Conservation (phyloP, 2,329 filamentous ascomycete species). For the Moelleriella libera region DNA sequence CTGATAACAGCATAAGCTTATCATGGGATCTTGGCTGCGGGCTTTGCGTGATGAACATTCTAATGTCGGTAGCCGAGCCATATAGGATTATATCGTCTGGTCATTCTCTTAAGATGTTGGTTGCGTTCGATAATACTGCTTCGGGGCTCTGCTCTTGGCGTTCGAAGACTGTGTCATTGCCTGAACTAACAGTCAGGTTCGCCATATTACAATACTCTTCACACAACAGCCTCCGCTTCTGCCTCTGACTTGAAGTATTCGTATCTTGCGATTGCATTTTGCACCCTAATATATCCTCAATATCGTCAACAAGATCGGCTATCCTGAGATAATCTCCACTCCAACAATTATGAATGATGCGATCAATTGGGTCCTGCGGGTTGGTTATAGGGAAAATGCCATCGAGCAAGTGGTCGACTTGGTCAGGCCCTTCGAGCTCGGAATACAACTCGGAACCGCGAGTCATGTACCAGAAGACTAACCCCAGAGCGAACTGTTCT, state of each 20-base stretch:
- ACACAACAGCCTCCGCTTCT: not conserved
- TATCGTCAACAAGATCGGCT: slow-evolving; percentile 7
- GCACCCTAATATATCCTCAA: slow-evolving; percentile 1
- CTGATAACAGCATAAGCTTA: not conserved
- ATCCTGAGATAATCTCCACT: slow-evolving; percentile 1
- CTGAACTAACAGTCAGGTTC: not conserved
- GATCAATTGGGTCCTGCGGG: slow-evolving; percentile 5
- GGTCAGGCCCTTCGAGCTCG: slow-evolving; percentile 5
- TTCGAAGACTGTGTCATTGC: not conserved
- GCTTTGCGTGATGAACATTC: not conserved
- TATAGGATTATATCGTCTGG: not conserved
- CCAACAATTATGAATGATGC: slow-evolving; percentile 8
- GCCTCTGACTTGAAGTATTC: too few species aligned
- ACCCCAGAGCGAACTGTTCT: slow-evolving; percentile 9
- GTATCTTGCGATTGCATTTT: not conserved
- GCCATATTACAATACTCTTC: slow-evolving; percentile 3
- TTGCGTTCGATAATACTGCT: not conserved
- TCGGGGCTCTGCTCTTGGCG: not conserved
- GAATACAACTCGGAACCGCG: slow-evolving; percentile 7
- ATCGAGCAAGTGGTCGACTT: slow-evolving; percentile 5
- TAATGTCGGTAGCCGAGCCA: not conserved
- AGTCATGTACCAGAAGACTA: slow-evolving; percentile 9
- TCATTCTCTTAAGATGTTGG: not conserved
- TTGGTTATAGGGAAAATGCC: slow-evolving; percentile 4
- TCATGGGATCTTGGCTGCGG: not conserved